Percentiles rank a stretch among this genome's conserved stretches.
Evolutionary conservation across 768 basidiomycete species (phyloP).

Genomic region (Phylloporus rhodoxanthus): DNA sequence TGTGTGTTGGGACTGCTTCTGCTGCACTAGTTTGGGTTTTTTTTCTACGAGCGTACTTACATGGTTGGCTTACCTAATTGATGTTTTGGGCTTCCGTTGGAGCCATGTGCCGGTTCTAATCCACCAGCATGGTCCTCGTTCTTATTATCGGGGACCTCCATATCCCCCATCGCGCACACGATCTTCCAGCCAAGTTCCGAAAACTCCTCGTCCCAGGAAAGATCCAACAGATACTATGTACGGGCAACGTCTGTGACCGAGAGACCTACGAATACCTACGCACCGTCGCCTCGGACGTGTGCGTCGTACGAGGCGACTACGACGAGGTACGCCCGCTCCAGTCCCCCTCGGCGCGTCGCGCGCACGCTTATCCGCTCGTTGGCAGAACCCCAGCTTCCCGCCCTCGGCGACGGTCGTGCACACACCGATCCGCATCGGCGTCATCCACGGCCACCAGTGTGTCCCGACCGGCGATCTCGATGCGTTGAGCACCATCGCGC

Average conservation of each 20-base stretch:
- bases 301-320: conserved; percentile 90
- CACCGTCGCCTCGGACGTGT: conserved; percentile 89
- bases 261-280: conserved; percentile 96
- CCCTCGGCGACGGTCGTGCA: conserved; percentile 76
- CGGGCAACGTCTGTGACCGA: conserved; percentile 94
- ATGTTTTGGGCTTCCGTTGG: neutral
- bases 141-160: conserved; percentile 96
- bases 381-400: conserved; percentile 65
- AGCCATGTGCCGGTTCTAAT: neutral
- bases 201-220: conserved; percentile 94
- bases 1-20: neutral
- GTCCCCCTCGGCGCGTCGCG: neutral
- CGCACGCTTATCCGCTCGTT: conserved; percentile 2
- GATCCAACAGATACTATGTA: conserved; percentile 96
- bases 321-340: conserved; percentile 67
- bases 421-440: conserved; percentile 81
- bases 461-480: conserved; percentile 91
- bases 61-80: conserved; percentile 23
- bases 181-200: conserved; percentile 94
- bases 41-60: neutral
- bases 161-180: conserved; percentile 86
- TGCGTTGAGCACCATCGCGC: conserved; percentile 77
- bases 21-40: neutral
- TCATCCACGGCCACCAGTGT: conserved; percentile 91
- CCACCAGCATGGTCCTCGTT: conserved; percentile 62